Percentiles rank a stretch among this genome's conserved stretches.
Conservation (phyloP, 1,284 basidiomycete genomes). For the Microbotryomycetes sp. region DNA sequence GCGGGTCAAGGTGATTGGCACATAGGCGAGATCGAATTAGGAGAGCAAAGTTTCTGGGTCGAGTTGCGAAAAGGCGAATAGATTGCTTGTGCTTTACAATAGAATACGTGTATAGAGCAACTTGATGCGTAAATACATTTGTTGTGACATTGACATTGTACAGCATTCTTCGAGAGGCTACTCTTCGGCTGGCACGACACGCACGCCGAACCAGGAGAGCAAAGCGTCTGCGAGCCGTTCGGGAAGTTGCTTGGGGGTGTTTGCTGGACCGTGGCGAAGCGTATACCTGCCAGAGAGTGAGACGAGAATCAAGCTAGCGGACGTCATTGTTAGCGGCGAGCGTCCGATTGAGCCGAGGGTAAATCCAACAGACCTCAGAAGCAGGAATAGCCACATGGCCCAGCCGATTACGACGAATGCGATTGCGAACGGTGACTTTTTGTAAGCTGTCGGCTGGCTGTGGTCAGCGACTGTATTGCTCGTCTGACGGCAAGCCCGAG, state of each 20-base stretch:
- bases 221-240: neutral
- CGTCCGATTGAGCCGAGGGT: neutral
- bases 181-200: neutral
- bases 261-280: neutral
- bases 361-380: neutral
- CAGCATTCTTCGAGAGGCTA: neutral
- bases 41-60: constrained; percentile 23
- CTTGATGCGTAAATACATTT: neutral
- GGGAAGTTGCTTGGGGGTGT: neutral
- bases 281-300: neutral
- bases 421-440: neutral
- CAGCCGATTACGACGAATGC: constrained; percentile 3
- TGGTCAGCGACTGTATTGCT: neutral
- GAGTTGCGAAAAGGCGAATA: neutral
- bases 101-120: neutral
- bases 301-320: constrained; percentile 1
- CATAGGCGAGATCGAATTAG: constrained; percentile 21
- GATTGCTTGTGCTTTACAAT: too few species aligned
- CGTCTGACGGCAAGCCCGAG: neutral
- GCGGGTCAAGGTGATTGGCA: constrained; percentile 7
- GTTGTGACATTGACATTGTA: neutral
- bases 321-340: neutral
- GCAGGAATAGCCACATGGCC: neutral
- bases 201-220: neutral
- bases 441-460: neutral